Base-by-base conservation (phyloP, 2,329 filamentous ascomycete genomes). In the Lecanicillium sp. region DNA sequence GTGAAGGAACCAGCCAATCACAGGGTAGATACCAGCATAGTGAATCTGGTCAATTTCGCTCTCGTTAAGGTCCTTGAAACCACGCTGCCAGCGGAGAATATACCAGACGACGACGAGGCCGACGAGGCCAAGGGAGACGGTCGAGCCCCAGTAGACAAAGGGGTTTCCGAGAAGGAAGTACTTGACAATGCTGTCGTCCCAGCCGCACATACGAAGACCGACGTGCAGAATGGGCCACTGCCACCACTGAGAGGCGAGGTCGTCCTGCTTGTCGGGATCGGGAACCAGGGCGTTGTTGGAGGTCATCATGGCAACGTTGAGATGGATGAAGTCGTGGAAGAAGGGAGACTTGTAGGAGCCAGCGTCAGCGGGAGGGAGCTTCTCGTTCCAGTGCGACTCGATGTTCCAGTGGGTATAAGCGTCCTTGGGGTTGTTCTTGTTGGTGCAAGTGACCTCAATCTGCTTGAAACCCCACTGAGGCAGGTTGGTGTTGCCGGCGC, bases 401-500 rank as follows among this genome's bases (percentile, higher is more conserved):
- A 98, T 85, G 69, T 98, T 98, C 93, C 93, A 98, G 73, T 97
- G 93, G 8, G 93, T 98, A 68, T 95, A 97, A 33, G 90, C 81
- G 66, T 98, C 93, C 46, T 84, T 81, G 6, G 90, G 89, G 60
- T 91, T 93, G 73, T 96, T 95, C 58, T 86, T 81, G 74, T 95
- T 96, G 56, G 85, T 83, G 69, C 93, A 98, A 21, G 90, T 95
- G 29, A 93, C 90, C 71, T 98, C 93, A 56, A 98, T 97, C 71
- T 98, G 93, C 74, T 97, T 96, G 78, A 98, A 98, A 65, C 93
- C 93, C 93, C 93, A 98, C 65, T 97, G 93, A 44, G 93, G 93
- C 54, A 98, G 77, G 69, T 97, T 98, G 59, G 90, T 86, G 60
- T 95, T 98, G 58, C 90, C 91, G 51, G 93, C 94, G 55, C 90